Conservation (phyloP, 78 protist species). For the Bigelowiella natans region DNA sequence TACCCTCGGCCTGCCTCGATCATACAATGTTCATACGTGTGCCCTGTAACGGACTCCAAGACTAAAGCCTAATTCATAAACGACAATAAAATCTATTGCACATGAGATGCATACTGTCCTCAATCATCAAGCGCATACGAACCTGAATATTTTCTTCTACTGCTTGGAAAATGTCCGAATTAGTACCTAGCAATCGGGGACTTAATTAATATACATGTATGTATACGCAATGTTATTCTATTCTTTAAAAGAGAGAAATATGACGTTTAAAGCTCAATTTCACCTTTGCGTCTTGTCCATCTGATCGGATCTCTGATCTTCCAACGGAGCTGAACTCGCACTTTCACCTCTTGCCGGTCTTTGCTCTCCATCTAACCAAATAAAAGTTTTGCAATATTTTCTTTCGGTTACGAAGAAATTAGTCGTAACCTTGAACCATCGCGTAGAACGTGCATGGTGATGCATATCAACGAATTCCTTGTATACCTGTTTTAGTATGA, state of each 20-base stretch:
- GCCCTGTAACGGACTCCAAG: too few species aligned
- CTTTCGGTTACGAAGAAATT: too few species aligned
- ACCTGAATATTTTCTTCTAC: neutral
- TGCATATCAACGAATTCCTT: neutral
- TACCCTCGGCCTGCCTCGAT: too few species aligned
- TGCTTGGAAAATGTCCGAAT: neutral
- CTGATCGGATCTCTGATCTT: neutral
- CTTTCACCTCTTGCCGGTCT: neutral
- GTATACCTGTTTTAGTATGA: neutral
- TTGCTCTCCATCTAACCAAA: neutral
- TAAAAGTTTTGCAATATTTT: too few species aligned
- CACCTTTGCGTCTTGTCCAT: neutral
- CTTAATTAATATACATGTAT: neutral
- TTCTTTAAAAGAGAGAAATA: too few species aligned
- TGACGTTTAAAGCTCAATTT: too few species aligned
- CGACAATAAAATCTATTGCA: too few species aligned
- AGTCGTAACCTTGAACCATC: neutral
- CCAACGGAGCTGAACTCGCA: neutral
- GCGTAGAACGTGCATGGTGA: neutral
- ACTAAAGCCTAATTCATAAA: too few species aligned
- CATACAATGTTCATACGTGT: too few species aligned
- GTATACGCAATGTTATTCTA: neutral
- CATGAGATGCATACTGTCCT: too few species aligned
- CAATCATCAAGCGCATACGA: too few species aligned
- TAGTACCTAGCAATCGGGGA: neutral